These are phyloP conservation scores for Exophiala spinifera DNA, from an alignment of 2,329 filamentous ascomycete genomes.

Conservation along the genomic window DNA sequence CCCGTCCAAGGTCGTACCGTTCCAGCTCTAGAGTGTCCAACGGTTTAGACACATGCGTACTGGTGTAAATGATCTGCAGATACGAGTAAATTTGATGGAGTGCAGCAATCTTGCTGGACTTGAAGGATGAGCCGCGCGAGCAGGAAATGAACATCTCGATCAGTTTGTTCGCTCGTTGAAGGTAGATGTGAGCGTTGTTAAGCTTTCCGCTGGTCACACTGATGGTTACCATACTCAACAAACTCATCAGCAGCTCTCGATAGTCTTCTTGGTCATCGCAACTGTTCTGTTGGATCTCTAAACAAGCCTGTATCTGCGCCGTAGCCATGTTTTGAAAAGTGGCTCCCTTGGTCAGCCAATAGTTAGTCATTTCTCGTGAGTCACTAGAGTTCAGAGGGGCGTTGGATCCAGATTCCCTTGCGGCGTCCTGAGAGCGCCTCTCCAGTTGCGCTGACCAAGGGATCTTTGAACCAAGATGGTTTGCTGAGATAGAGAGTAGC, in stretches of 20 bases:
- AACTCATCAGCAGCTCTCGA: constrained; percentile 7
- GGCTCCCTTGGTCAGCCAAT: constrained; percentile 7
- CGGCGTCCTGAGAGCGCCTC: constrained; percentile 1
- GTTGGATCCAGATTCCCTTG: constrained; percentile 3
- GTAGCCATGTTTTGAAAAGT: constrained; percentile 5
- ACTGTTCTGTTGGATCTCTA: neutral
- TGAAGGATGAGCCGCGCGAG: constrained; percentile 5
- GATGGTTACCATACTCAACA: constrained; percentile 11
- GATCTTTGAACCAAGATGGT: constrained; percentile 8
- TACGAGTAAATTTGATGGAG: constrained; percentile 10
- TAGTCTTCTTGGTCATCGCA: constrained; percentile 6
- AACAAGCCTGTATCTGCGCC: constrained; percentile 2
- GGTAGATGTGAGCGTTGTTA: constrained; percentile 4
- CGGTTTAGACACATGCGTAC: constrained; percentile 1
- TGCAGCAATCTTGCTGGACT: constrained; percentile 7
- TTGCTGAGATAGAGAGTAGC: constrained; percentile 3
- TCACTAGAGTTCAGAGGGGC: neutral
- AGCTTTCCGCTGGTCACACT: constrained; percentile 11
- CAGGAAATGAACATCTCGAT: constrained; percentile 5
- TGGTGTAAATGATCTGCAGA: constrained; percentile 11
- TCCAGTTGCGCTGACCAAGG: constrained; percentile 2
- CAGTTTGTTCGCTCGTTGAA: constrained; percentile 9
- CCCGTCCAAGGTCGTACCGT: neutral
- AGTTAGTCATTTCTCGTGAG: constrained; percentile 5
- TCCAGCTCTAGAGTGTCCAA: neutral